phyloP scores from a whole-genome alignment of 192 early-diverging fungal genomes.

The Dispira simplex region DNA sequence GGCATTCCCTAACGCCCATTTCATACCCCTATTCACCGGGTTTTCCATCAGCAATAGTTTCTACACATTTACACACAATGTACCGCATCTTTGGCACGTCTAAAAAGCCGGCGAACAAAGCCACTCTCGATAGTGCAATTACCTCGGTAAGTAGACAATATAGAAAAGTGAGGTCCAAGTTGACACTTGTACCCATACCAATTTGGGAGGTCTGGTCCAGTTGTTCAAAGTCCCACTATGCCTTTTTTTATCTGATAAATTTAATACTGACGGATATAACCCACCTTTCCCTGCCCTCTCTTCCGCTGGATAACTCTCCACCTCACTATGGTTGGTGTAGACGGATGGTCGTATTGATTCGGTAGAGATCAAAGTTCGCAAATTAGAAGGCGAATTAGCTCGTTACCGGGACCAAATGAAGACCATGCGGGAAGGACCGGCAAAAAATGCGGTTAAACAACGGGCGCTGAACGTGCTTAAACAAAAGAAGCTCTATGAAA shows the following conservation, averaged over 20 bases:
- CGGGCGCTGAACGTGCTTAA: conserved; percentile 81
- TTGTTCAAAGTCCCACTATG: no score
- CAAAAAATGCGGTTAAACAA: conserved; percentile 81
- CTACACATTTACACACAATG: conserved; percentile 33
- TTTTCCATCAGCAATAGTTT: background rate
- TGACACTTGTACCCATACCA: no score
- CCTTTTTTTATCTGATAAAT: no score
- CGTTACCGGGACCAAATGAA: conserved; percentile 88
- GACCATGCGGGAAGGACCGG: conserved; percentile 80
- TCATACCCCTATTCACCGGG: no score
- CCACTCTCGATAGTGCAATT: conserved; percentile 82
- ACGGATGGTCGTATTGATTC: conserved; percentile 75
- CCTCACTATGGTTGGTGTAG: no score
- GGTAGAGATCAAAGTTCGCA: conserved; percentile 87
- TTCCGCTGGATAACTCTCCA: no score
- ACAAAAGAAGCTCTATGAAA: conserved; percentile 92
- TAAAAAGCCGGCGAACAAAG: conserved; percentile 69
- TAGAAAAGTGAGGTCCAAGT: no score
- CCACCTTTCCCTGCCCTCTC: no score
- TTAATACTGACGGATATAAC: no score
- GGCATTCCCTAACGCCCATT: no score
- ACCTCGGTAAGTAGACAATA: conserved; percentile 10
- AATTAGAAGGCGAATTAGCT: conserved; percentile 84
- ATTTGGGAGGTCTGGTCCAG: no score
- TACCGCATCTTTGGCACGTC: conserved; percentile 86